Base-by-base conservation (phyloP, 2,329 filamentous ascomycete genomes). In the Mycocentrospora acerina region DNA sequence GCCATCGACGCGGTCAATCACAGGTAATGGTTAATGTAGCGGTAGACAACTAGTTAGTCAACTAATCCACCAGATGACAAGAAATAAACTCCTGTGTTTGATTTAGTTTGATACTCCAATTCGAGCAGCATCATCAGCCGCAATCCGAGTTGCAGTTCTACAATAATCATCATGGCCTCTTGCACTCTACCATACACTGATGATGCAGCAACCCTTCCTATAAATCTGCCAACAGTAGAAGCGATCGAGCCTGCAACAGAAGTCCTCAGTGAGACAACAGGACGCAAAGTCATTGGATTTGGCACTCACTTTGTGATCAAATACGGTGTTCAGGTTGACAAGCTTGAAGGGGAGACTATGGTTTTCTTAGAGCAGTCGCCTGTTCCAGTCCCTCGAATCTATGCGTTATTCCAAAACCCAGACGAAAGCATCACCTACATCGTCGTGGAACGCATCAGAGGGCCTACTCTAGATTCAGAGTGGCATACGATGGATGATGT, bases 161-260 rank as follows among this genome's bases (percentile, higher is more conserved):
- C 14, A 10, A 34, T 24, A 28, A n/a, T n/a, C 24, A 28, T 15
- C 19, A 49, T 52, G 40, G 33, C 42, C 27, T 42, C 40, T 42
- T 40, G 32, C 19, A 46, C 16, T 29, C 35, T 48, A 33, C 48
- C 40, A 36, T 55, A 51, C 37, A 36, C 45, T 31, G 46, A 38
- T 19, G 46, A 53, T 29, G 35, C 39, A 35, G 33, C 24, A 43
- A 48, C 29, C 29, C 37, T 55, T 40, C 51, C 51, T 38, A 37
- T 44, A 31, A 42, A 33, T 28, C 42, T 55, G 33, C 48, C 44
- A 26, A 51, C 39, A n/a, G 37, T 35, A 19, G 35, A 48, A 31
- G 42, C 51, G 24, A 53, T 55, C 40, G 37, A 49, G 40, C 44
- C 44, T 44, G 22, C 51, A 12, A 36, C 35, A 43, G 51, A 53